Evolutionary conservation across 371 early-diverging fungal species (phyloP).

Genomic region (Cokeromyces recurvatus): DNA sequence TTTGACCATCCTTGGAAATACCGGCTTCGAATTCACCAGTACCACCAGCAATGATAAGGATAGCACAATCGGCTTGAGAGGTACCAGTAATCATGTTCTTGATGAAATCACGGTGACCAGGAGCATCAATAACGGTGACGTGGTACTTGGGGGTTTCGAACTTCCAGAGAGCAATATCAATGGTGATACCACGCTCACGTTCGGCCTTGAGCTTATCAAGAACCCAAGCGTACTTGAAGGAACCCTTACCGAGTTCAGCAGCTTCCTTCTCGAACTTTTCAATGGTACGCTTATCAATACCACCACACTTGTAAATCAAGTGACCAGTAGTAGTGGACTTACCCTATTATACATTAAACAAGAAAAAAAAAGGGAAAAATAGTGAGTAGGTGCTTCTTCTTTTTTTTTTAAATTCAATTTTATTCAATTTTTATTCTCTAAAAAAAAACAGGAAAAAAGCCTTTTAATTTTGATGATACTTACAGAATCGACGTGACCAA

Average conservation of each 20-base stretch:
- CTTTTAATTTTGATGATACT: too few relatives aligned
- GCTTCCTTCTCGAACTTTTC: slow-evolving; percentile 99
- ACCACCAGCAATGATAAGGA: slow-evolving; percentile 94
- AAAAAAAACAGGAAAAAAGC: too few relatives aligned
- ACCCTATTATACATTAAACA: slow-evolving; percentile 27
- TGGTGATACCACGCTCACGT: slow-evolving; percentile 97
- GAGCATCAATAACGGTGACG: slow-evolving; percentile 97
- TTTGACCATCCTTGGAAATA: slow-evolving; percentile 98
- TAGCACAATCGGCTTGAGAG: slow-evolving; percentile 89
- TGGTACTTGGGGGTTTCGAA: slow-evolving; percentile 96
- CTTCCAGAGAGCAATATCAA: slow-evolving; percentile 95
- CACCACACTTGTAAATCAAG: slow-evolving; percentile 98
- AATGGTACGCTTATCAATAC: slow-evolving; percentile 98
- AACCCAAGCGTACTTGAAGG: slow-evolving; percentile 96
- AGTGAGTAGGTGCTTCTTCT: slow-evolving; percentile 71
- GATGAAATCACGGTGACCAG: slow-evolving; percentile 99
- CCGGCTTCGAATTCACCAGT: slow-evolving; percentile 98
- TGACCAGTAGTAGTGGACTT: slow-evolving; percentile 73
- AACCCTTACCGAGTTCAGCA: slow-evolving; percentile 96
- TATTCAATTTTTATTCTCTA: too few relatives aligned
- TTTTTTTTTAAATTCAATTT: slow-evolving; percentile 58
- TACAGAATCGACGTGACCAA: slow-evolving; percentile 99
- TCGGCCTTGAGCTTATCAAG: slow-evolving; percentile 96
- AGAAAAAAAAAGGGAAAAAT: neutral
- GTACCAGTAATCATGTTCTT: slow-evolving; percentile 99